A percentile compares a stretch with the other conserved stretches of the same genome.
These are phyloP conservation scores for Solanum pimpinellifolium DNA, from an alignment of 257 asterid genomes.

Conservation along the genomic window DNA sequence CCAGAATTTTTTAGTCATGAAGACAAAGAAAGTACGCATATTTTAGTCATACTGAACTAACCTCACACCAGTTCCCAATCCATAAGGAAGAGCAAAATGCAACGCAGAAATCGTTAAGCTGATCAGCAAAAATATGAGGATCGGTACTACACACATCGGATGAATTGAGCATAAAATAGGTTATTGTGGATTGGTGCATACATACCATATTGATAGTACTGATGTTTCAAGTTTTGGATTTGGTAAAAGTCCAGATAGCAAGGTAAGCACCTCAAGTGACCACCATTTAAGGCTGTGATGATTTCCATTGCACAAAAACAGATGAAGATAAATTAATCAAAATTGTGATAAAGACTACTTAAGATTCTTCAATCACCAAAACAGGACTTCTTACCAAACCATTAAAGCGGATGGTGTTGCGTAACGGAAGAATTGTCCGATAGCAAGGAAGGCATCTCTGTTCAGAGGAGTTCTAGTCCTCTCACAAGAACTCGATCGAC, in stretches of 20 bases:
- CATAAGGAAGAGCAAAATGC: constrained; percentile 43
- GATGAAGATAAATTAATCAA: neutral
- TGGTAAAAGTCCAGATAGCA: constrained; percentile 52
- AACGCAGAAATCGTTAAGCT: constrained; percentile 43
- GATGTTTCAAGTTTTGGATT: constrained; percentile 66
- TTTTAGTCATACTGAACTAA: neutral
- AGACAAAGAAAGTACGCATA: neutral
- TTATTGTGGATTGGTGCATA: neutral
- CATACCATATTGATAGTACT: constrained; percentile 51
- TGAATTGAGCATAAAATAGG: neutral
- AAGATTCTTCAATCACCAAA: neutral
- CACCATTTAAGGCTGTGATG: constrained; percentile 59
- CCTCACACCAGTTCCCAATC: constrained; percentile 56
- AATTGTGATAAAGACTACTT: neutral
- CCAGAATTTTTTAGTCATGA: neutral
- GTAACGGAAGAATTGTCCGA: constrained; percentile 33
- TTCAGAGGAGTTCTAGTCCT: constrained; percentile 22
- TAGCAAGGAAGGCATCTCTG: constrained; percentile 22
- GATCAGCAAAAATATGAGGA: neutral
- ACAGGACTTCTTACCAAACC: constrained; percentile 38
- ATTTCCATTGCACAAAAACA: neutral
- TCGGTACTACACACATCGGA: neutral
- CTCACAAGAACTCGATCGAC: constrained; percentile 27
- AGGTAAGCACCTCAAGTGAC: constrained; percentile 43
- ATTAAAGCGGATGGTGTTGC: constrained; percentile 56